Percentiles rank a stretch among this genome's conserved stretches.
Evolutionary conservation across 2,329 filamentous ascomycete species (phyloP).

Genomic region (Ceratocystiopsis brevicomis): DNA sequence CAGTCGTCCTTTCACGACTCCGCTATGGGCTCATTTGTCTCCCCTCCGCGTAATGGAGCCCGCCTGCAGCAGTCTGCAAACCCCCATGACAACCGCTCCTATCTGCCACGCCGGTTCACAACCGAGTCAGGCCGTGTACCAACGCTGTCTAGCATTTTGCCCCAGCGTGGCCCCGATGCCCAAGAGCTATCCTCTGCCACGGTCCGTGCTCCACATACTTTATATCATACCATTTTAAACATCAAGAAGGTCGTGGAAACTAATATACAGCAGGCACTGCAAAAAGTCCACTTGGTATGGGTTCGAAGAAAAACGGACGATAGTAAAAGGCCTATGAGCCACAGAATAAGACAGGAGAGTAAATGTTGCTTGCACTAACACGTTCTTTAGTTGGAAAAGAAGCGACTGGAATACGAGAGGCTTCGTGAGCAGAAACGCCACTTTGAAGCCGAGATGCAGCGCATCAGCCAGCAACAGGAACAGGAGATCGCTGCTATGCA

Average conservation of each 20-base stretch:
- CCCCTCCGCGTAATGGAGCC: slow-evolving; percentile 51
- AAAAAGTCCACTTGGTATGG: slow-evolving; percentile 63
- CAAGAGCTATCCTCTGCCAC: slow-evolving; percentile 28
- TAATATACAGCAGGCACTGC: slow-evolving; percentile 31
- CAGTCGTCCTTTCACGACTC: slow-evolving; percentile 61
- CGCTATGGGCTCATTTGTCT: slow-evolving; percentile 54
- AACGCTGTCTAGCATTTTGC: slow-evolving; percentile 46
- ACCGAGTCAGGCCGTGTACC: slow-evolving; percentile 74
- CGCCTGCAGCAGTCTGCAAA: slow-evolving; percentile 39
- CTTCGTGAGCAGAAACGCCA: slow-evolving; percentile 74
- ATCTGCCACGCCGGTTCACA: slow-evolving; percentile 80
- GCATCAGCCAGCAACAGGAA: slow-evolving; percentile 72
- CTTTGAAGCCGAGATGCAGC: slow-evolving; percentile 84
- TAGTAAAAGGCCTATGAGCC: not conserved
- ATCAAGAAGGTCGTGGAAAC: slow-evolving; percentile 5
- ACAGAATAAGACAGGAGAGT: slow-evolving; percentile 3
- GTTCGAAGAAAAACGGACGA: not conserved
- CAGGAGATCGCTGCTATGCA: slow-evolving; percentile 72
- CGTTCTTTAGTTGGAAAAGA: slow-evolving; percentile 60
- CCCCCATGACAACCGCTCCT: slow-evolving; percentile 51
- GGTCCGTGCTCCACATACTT: slow-evolving; percentile 8
- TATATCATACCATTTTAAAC: no score
- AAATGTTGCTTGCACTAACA: not conserved
- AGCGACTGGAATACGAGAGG: slow-evolving; percentile 79
- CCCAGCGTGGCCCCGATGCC: slow-evolving; percentile 27